phyloP scores from a whole-genome alignment of 2,329 filamentous ascomycete species.

The Talaromyces sp. region DNA sequence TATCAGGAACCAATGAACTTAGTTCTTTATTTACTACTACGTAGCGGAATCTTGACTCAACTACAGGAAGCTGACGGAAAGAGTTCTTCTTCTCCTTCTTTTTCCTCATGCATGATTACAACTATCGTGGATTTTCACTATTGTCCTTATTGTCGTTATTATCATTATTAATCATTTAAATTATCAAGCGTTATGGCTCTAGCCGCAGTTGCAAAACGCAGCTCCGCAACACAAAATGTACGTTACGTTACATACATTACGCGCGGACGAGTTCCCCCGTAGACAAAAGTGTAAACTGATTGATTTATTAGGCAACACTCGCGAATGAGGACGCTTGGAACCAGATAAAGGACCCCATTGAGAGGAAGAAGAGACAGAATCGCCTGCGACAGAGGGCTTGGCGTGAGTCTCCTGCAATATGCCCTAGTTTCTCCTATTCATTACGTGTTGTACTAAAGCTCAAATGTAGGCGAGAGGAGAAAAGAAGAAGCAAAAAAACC shows the following conservation, averaged over 20 bases:
- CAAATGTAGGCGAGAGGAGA: background rate
- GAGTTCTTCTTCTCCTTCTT: background rate
- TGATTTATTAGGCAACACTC: background rate
- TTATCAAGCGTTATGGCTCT: background rate
- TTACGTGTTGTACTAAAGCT: background rate
- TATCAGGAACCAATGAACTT: background rate
- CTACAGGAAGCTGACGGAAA: background rate
- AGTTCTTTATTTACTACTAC: background rate
- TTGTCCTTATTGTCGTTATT: background rate
- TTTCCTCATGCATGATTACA: background rate
- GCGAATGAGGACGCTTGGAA: background rate
- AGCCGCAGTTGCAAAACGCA: background rate
- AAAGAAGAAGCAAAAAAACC: background rate
- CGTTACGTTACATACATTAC: background rate
- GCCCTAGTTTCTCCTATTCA: background rate
- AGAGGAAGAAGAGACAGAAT: background rate
- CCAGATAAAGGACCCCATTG: background rate
- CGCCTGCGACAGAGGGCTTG: background rate
- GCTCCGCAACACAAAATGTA: background rate
- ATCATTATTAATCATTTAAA: background rate
- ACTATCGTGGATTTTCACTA: background rate
- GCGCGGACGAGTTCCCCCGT: background rate
- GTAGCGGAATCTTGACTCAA: background rate
- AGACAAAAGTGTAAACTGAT: background rate
- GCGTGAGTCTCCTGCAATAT: background rate